Percentiles rank a stretch among this genome's conserved stretches.
phyloP scores from a whole-genome alignment of 257 asterid species.

The Thymus quinquecostatus region DNA sequence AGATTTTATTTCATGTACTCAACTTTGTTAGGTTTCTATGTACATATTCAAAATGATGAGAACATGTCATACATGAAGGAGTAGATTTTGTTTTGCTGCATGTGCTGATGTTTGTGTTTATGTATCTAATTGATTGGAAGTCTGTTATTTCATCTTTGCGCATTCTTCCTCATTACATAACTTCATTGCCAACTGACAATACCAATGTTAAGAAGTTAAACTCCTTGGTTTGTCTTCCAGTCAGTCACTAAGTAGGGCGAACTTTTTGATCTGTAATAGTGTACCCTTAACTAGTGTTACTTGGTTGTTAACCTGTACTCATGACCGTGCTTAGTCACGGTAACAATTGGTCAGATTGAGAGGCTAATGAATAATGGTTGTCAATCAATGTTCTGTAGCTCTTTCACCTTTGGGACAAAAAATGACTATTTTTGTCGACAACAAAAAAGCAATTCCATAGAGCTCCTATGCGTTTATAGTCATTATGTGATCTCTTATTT shows the following conservation, averaged over 20 bases:
- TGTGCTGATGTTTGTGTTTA: constrained; percentile 9
- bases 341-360: too few relatives aligned
- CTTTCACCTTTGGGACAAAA: too few relatives aligned
- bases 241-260: neutral
- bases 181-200: constrained; percentile 3
- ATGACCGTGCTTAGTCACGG: too few relatives aligned
- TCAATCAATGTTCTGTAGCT: too few relatives aligned
- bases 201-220: neutral
- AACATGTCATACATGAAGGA: constrained; percentile 1
- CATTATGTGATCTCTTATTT: too few relatives aligned
- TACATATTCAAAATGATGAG: constrained; percentile 13
- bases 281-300: too few relatives aligned
- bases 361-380: too few relatives aligned
- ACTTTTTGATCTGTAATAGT: too few relatives aligned
- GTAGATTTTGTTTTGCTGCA: neutral
- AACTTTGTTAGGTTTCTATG: neutral
- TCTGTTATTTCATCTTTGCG: neutral
- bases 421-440: too few relatives aligned
- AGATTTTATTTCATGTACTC: constrained; percentile 5
- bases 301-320: too few relatives aligned
- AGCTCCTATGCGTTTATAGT: too few relatives aligned
- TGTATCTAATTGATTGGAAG: neutral
- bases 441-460: too few relatives aligned
- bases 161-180: neutral
- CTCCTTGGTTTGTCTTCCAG: neutral